Evolutionary conservation across 2,329 filamentous ascomycete species (phyloP).

Genomic region (Botrytis squamosa): DNA sequence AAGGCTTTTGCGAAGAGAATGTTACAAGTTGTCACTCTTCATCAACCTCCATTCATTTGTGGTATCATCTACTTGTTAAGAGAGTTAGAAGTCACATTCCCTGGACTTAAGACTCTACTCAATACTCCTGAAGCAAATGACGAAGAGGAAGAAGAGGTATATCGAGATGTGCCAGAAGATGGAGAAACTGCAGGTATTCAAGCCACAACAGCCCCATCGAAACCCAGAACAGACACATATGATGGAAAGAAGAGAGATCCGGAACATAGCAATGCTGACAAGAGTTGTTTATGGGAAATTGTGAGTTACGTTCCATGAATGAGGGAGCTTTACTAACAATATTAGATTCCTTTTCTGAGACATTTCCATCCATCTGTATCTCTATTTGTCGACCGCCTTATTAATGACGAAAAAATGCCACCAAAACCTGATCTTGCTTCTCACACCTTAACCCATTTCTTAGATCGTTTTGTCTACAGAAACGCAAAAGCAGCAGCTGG

Average conservation of each 20-base stretch:
- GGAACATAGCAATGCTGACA: conserved; percentile 88
- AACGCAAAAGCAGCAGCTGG: conserved; percentile 73
- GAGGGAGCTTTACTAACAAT: not conserved
- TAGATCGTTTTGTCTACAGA: conserved; percentile 98
- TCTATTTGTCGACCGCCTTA: conserved; percentile 72
- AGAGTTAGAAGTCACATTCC: conserved; percentile 77
- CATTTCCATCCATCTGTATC: conserved; percentile 95
- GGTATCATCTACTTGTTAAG: conserved; percentile 87
- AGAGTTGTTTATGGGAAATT: conserved; percentile 90
- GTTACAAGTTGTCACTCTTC: conserved; percentile 80
- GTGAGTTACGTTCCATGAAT: conserved; percentile 46
- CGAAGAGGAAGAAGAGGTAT: conserved; percentile 55
- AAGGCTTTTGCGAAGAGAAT: conserved; percentile 96
- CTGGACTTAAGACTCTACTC: conserved; percentile 74
- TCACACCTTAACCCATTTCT: conserved; percentile 90
- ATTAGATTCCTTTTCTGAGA: conserved; percentile 61
- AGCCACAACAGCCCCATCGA: conserved; percentile 16
- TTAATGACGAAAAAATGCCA: conserved; percentile 68
- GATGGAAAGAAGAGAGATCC: conserved; percentile 91
- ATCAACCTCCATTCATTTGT: conserved; percentile 90
- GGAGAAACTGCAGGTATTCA: conserved; percentile 41
- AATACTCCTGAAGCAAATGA: conserved; percentile 78
- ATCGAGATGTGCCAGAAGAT: conserved; percentile 62
- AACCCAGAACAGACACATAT: conserved; percentile 50
- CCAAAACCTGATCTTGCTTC: conserved; percentile 87